phyloP scores from a whole-genome alignment of 176 grass and related monocot genomes.

The Oryza punctata region DNA sequence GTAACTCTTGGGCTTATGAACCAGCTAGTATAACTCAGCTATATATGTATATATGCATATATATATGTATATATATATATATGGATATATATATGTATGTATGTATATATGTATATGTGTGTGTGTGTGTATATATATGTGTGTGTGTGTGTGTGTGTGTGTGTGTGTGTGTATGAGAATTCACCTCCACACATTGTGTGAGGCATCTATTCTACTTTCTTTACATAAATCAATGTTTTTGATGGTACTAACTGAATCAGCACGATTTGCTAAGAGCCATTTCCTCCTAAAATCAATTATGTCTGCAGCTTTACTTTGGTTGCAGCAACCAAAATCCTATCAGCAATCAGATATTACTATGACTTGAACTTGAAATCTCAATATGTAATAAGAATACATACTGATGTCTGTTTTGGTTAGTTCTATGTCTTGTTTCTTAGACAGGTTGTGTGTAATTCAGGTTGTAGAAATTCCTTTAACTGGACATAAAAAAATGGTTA shows the following conservation, averaged over 20 bases:
- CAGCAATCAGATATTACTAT: not conserved
- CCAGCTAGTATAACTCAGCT: too few relatives aligned
- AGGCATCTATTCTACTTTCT: too few relatives aligned
- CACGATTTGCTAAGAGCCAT: not conserved
- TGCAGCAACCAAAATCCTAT: not conserved
- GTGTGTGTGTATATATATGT: too few relatives aligned
- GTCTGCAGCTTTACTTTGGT: not conserved
- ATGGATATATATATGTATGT: too few relatives aligned
- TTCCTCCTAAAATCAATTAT: not conserved
- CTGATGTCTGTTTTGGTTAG: constrained; percentile 2
- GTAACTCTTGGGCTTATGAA: too few relatives aligned
- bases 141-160: too few relatives aligned
- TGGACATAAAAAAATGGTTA: not conserved
- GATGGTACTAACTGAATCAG: not conserved
- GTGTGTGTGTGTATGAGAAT: too few relatives aligned
- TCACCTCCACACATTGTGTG: too few relatives aligned
- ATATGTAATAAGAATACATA: not conserved
- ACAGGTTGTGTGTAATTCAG: constrained; percentile 2
- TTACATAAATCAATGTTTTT: too few relatives aligned
- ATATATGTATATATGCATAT: too few relatives aligned
- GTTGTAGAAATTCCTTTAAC: constrained; percentile 2
- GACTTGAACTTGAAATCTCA: constrained; percentile 11
- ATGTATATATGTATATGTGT: too few relatives aligned
- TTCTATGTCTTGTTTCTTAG: not conserved
- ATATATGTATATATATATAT: too few relatives aligned